These are phyloP conservation scores for Zopfia rhizophila DNA, from an alignment of 2,329 filamentous ascomycete genomes.

Conservation along the genomic window DNA sequence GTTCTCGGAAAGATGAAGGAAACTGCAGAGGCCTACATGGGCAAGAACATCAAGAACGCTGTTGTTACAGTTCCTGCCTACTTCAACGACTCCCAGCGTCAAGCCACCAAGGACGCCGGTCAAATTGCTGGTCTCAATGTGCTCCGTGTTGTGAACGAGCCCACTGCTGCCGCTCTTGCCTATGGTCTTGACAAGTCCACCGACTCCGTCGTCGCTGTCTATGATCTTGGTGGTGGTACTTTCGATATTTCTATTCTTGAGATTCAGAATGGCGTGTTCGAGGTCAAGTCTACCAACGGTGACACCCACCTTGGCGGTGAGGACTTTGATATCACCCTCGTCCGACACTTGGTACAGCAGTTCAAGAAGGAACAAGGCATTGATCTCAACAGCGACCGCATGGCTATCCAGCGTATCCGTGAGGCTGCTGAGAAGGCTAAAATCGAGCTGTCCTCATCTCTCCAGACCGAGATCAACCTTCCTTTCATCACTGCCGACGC, in stretches of 20 bases:
- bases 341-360: conserved; percentile 90
- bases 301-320: conserved; percentile 98
- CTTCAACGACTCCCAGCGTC: conserved; percentile 98
- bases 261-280: conserved; percentile 97
- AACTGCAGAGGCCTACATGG: conserved; percentile 92
- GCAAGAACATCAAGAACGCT: conserved; percentile 92
- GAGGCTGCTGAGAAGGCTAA: conserved; percentile 99
- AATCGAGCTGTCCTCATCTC: conserved; percentile 95
- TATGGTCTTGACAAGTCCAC: conserved; percentile 96
- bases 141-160: conserved; percentile 97
- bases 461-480: conserved; percentile 97
- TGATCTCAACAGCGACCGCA: conserved; percentile 90
- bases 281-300: conserved; percentile 99
- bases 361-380: conserved; percentile 97
- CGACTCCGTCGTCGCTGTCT: conserved; percentile 91
- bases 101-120: conserved; percentile 97
- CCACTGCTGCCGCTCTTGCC: conserved; percentile 92
- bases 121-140: conserved; percentile 97
- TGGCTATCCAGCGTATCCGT: conserved; percentile 99
- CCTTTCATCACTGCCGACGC: conserved; percentile 98
- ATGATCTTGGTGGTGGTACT: conserved; percentile 97
- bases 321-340: conserved; percentile 95
- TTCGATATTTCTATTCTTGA: conserved; percentile 99
- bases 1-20: conserved; percentile 99
- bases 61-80: conserved; percentile 97